phyloP scores from a whole-genome alignment of 1,284 basidiomycete genomes.

The Lentinula novae-zelandiae region DNA sequence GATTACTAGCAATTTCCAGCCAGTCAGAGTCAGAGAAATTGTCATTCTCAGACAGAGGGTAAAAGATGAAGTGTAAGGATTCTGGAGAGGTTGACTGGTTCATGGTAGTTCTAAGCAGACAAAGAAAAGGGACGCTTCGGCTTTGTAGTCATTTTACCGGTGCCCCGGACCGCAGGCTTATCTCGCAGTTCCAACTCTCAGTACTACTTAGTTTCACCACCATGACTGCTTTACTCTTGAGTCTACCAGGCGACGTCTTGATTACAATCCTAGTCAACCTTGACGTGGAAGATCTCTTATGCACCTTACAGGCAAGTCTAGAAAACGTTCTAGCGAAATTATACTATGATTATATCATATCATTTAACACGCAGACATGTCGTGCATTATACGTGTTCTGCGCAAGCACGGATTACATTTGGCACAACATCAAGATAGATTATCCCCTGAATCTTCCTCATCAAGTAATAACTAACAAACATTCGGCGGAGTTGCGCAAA shows the following conservation, averaged over 20 bases:
- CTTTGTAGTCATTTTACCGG: conserved; percentile 14
- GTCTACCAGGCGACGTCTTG: conserved; percentile 30
- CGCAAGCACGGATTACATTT: conserved; percentile 41
- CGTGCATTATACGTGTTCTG: conserved; percentile 48
- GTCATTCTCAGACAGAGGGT: conserved; percentile 55
- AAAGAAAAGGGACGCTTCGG: conserved; percentile 7
- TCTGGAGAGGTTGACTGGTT: conserved; percentile 22
- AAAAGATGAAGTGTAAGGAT: conserved; percentile 27
- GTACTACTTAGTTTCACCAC: neutral
- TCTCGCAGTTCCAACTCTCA: neutral
- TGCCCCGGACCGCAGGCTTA: conserved; percentile 9
- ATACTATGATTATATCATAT: neutral
- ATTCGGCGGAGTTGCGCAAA: conserved; percentile 30
- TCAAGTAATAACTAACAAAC: conserved; percentile 23
- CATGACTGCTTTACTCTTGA: conserved; percentile 6
- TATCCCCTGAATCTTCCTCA: conserved; percentile 33
- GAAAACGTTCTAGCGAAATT: conserved; percentile 1
- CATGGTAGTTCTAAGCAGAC: conserved; percentile 22
- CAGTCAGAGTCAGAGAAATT: conserved; percentile 73
- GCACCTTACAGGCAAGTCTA: conserved; percentile 42
- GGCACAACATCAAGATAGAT: conserved; percentile 39
- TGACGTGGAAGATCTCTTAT: conserved; percentile 37
- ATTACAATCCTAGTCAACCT: conserved; percentile 30
- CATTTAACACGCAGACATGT: conserved; percentile 44
- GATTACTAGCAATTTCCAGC: conserved; percentile 68